Evolutionary conservation across 768 basidiomycete genomes (phyloP).

Genomic region (Boletus subcaerulescens): DNA sequence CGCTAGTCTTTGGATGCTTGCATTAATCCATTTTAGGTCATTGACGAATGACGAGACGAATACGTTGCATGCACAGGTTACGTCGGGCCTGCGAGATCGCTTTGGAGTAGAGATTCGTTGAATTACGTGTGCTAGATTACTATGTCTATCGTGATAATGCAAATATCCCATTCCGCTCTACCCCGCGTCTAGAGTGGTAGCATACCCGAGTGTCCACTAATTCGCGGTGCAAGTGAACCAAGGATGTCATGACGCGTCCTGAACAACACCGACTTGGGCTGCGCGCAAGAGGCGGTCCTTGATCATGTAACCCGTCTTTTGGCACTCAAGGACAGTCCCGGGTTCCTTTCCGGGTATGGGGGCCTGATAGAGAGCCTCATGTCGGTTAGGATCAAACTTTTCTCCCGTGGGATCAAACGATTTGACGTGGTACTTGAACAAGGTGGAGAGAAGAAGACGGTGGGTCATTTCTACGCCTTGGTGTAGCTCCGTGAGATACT

Average conservation of each 20-base stretch:
- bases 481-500: conserved; percentile 68
- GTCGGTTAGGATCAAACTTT: conserved; percentile 89
- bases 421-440: conserved; percentile 89
- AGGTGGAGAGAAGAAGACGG: conserved; percentile 81
- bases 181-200: conserved; percentile 28
- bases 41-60: conserved; percentile 90
- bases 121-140: conserved; percentile 44
- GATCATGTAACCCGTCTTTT: conserved; percentile 90
- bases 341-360: conserved; percentile 88
- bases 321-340: conserved; percentile 87
- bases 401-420: conserved; percentile 92
- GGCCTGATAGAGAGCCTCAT: conserved; percentile 94
- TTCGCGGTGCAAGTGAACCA: not conserved
- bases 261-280: conserved; percentile 94
- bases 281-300: conserved; percentile 92
- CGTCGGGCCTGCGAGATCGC: conserved; percentile 50
- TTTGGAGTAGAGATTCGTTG: conserved; percentile 87
- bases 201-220: conserved; percentile 13
- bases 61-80: conserved; percentile 63
- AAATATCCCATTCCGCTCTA: conserved; percentile 21
- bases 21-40: conserved; percentile 48
- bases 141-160: conserved; percentile 35
- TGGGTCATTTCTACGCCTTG: conserved; percentile 92
- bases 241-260: conserved; percentile 47
- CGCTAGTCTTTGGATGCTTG: not conserved